Evolutionary conservation across 1,139 yeast species (phyloP).

Genomic region (Blastobotrys proliferans): DNA sequence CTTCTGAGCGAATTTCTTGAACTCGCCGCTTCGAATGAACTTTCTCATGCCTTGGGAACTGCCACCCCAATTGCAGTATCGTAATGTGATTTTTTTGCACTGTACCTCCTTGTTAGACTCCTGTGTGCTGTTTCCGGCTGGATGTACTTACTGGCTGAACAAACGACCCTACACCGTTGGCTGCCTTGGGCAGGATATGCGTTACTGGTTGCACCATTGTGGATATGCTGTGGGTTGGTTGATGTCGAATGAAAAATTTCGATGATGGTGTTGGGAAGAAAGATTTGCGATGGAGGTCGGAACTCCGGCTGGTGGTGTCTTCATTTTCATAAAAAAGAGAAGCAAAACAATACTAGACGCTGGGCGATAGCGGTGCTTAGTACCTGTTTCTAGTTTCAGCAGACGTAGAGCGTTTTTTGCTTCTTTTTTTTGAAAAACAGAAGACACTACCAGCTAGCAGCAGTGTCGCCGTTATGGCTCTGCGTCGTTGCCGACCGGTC

Average conservation of each 20-base stretch:
- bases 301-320: too few relatives aligned
- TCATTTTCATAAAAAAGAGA: not conserved
- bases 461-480: too few relatives aligned
- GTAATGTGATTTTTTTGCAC: slow-evolving; percentile 66
- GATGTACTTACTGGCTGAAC: slow-evolving; percentile 44
- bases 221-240: not conserved
- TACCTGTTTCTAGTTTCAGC: too few relatives aligned
- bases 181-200: slow-evolving; percentile 34
- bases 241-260: not conserved
- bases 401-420: too few relatives aligned
- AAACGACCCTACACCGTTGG: slow-evolving; percentile 81
- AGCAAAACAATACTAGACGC: not conserved
- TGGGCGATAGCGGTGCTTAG: too few relatives aligned
- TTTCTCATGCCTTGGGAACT: slow-evolving; percentile 68
- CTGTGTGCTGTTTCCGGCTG: not conserved
- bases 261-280: too few relatives aligned
- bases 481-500: too few relatives aligned
- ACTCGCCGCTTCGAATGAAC: slow-evolving; percentile 31
- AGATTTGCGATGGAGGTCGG: too few relatives aligned
- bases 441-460: too few relatives aligned
- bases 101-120: not conserved
- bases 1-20: slow-evolving; percentile 49
- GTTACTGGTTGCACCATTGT: slow-evolving; percentile 28
- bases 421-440: too few relatives aligned
- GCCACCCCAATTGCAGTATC: slow-evolving; percentile 94